Conservation (phyloP, 2,329 filamentous ascomycete species). For the Cordyceps militaris region DNA sequence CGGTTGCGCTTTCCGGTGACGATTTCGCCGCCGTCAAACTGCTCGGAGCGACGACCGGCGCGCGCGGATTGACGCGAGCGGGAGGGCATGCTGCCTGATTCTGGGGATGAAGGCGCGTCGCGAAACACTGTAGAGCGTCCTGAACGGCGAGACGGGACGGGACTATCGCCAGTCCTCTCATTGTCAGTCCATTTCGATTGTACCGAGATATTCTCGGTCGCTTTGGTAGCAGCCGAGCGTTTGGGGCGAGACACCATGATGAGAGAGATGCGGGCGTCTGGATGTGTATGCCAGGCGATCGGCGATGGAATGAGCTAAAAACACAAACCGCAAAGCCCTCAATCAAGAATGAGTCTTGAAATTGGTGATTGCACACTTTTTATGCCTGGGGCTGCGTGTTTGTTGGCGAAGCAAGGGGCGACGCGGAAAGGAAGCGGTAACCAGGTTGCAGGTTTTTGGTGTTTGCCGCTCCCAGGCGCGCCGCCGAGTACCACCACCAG, state of each 20-base stretch:
- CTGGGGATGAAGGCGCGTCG: slow-evolving; percentile 40
- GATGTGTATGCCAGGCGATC: neutral
- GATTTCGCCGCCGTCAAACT: slow-evolving; percentile 40
- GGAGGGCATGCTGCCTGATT: slow-evolving; percentile 31
- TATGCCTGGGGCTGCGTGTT: slow-evolving; percentile 2
- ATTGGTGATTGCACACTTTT: neutral
- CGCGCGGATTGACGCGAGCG: slow-evolving; percentile 36
- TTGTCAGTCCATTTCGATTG: slow-evolving; percentile 35
- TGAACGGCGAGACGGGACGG: slow-evolving; percentile 47
- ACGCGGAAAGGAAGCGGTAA: neutral
- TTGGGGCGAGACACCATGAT: slow-evolving; percentile 43
- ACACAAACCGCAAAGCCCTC: neutral
- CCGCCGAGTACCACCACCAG: neutral
- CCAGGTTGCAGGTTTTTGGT: slow-evolving; percentile 8
- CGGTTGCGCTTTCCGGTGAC: slow-evolving; percentile 46
- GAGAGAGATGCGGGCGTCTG: slow-evolving; percentile 11
- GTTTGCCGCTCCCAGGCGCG: slow-evolving; percentile 8
- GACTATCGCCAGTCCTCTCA: slow-evolving; percentile 27
- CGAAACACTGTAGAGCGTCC: slow-evolving; percentile 39
- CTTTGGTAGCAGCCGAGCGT: slow-evolving; percentile 36
- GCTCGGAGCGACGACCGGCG: slow-evolving; percentile 31
- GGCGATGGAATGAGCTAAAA: neutral
- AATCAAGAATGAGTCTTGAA: neutral
- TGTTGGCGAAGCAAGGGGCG: neutral
- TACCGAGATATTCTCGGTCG: slow-evolving; percentile 36